Evolutionary conservation across 2,329 filamentous ascomycete species (phyloP), one percentile per base, ranked within the genome.

Genomic region (Lasiodiplodia theobromae): DNA sequence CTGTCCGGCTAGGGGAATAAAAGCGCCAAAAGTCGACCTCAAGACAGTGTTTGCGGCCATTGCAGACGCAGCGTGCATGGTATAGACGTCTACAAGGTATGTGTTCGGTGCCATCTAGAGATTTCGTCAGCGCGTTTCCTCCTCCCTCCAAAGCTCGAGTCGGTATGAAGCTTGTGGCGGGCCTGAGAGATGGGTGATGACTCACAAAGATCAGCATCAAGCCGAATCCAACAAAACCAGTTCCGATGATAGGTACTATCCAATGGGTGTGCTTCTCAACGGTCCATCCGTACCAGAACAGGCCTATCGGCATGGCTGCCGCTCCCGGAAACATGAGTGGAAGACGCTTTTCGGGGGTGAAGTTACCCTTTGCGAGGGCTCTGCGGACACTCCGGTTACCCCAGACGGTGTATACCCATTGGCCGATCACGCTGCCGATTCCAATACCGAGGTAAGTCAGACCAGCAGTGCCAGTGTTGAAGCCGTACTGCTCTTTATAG

Each of bases 21-120:
- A 70, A 0, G 80, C 80, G 5, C 78, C 82, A 60, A 71, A 71
- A n/a, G 80, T 54, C 62, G 74, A 77, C 11, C 81, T 72, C 51
- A 81, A 70, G 2, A 83, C 77, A 0, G 80, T 80, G 54, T 75
- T 80, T 10, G 82, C 81, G 1, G 80, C 79, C 73, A 82, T 79
- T 0, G 81, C 81, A 60, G 76, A 79, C 0, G 80, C 81, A 0
- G 81, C 81, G 68, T 82, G 78, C 1, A 77, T 68, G 2, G 79
- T 81, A 57, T 80, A 83, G 0, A 79, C 79, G 67, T 82, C 81
- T 14, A 83, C 76, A 1, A 82, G 71, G 67, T 83, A 83, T 4
- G 77, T 80, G 18, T 73, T 75, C 0, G 77, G 75, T 0, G 78
- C 76, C 78, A 82, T 80, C 73, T 47, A 57, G 5, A 6, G 2